Percentiles rank a stretch among this genome's conserved stretches.
Evolutionary conservation across 1,284 basidiomycete species (phyloP).

Genomic region (Sanghuangporus weigelae): DNA sequence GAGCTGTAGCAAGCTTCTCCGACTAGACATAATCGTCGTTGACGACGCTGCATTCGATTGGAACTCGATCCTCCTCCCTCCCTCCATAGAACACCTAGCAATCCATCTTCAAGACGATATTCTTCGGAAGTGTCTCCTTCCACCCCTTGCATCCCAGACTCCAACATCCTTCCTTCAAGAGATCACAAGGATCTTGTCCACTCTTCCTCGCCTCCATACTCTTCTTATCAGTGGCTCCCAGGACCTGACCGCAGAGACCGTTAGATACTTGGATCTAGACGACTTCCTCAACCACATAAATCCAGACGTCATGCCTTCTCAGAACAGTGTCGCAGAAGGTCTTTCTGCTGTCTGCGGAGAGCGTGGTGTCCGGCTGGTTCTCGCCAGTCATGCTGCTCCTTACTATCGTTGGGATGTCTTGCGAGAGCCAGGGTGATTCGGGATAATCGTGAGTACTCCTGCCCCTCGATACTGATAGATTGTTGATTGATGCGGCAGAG

Average conservation of each 20-base stretch:
- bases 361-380: not conserved
- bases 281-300: not conserved
- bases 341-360: not conserved
- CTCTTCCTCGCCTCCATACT: not conserved
- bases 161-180: not conserved
- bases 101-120: not conserved
- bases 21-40: not conserved
- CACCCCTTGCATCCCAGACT: not conserved
- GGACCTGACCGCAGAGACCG: not conserved
- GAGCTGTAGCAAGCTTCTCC: not conserved
- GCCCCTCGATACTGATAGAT: no score
- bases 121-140: not conserved
- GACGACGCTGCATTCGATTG: not conserved
- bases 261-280: not conserved
- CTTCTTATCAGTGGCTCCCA: not conserved
- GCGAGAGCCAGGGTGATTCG: not conserved
- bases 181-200: not conserved
- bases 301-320: not conserved
- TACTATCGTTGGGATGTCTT: not conserved
- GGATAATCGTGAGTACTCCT: not conserved
- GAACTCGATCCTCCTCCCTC: not conserved
- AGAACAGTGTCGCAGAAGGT: not conserved
- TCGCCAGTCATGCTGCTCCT: not conserved
- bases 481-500: no score
- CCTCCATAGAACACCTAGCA: not conserved